Percentiles rank a stretch among this genome's conserved stretches.
Evolutionary conservation across 2,329 filamentous ascomycete species (phyloP).

Genomic region (Orbilia ellipsospora): DNA sequence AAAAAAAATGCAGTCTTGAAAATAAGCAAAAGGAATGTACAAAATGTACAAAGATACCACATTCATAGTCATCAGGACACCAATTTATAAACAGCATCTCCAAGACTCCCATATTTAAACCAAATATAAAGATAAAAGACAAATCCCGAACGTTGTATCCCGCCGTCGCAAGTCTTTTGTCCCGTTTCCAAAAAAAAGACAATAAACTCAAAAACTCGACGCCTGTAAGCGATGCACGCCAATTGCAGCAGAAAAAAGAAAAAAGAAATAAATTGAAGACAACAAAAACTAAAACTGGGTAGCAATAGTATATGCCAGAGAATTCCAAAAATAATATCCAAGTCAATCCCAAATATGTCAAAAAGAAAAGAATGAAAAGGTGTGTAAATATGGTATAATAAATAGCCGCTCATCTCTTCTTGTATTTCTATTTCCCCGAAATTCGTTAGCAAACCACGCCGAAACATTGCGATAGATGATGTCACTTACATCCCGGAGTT

Average conservation of each 20-base stretch:
- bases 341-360: too few species aligned
- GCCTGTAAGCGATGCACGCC: slow-evolving; percentile 36
- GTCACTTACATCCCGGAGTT: slow-evolving; percentile 86
- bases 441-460: background rate
- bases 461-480: slow-evolving; percentile 17
- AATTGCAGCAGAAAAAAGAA: slow-evolving; percentile 19
- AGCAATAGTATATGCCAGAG: too few species aligned
- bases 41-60: too few species aligned
- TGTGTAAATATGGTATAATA: background rate
- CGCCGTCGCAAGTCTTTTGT: background rate
- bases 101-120: background rate
- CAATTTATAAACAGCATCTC: too few species aligned
- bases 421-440: slow-evolving; percentile 45
- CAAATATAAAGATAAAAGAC: slow-evolving; percentile 4
- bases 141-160: background rate
- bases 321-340: too few species aligned
- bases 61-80: too few species aligned
- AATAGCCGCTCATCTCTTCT: slow-evolving; percentile 29
- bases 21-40: too few species aligned
- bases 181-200: background rate
- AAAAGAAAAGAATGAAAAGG: too few species aligned
- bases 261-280: slow-evolving; percentile 1
- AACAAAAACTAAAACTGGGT: background rate
- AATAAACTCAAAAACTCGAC: slow-evolving; percentile 20
- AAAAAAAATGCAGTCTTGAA: too few species aligned